Base-by-base conservation (phyloP, 1,284 basidiomycete genomes). In the Uromyces viciae-fabae region DNA sequence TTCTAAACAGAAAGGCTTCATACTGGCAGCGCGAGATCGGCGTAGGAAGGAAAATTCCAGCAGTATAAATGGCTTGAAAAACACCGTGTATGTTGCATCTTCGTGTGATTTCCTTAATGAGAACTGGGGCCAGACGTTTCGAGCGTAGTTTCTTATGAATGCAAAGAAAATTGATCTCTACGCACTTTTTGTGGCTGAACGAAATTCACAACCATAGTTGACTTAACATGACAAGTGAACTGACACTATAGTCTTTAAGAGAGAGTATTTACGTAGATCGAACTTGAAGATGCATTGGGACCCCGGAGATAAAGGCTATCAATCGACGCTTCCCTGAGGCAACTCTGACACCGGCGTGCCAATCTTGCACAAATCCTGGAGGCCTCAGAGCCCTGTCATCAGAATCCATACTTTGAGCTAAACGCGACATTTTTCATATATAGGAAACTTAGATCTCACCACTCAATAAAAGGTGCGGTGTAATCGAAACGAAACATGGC, bases 51-150 rank as follows among this genome's bases (percentile, higher is more conserved):
- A 95, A 90, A 22, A 94, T 90, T 8, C 95, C 94, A 38, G 90
- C 95, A 0, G 97, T 99, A 86, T 99, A 99, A 80, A 99, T 93
- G 3, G 97, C 97, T 87, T 99, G 97, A 88, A 98, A 99, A 73
- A 97, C 89, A 69, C 94, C 93, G 82, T 91, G 90, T 25, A 98
- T 88, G 86, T 99, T 91, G 82, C 94, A 93, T 84, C 94, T 93
- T 22, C 97, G 90, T 0, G 97, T 99, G 38, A 99, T 93, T 86
- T 99, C 97, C 86, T 98, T 98, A 88, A 99, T 99, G 73, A 99
- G 89, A 36, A 99, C 93, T 0, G 97, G 97, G 0, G 97, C 92
- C 25, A 99, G 89, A 46, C 97, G 92, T 86, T 98, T 99, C 5
- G 94, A 93, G 17, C 97, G 92, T 68, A 99, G 88, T 87, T 98